Base-by-base conservation (phyloP, 2,329 filamentous ascomycete species). In the Cercospora zeina region DNA sequence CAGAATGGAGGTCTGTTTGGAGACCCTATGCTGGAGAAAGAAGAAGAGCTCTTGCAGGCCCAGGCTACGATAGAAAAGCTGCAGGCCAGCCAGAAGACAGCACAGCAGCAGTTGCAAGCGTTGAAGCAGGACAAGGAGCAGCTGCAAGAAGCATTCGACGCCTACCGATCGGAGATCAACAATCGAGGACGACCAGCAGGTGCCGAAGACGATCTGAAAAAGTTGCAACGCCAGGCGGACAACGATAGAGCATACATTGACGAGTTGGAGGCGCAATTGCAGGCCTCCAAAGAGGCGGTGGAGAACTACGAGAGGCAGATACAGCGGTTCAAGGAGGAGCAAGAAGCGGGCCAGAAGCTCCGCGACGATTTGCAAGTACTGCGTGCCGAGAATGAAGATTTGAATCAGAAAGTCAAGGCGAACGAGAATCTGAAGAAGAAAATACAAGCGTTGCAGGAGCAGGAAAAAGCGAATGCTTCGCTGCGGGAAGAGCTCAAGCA, bases 381-480 rank as follows among this genome's bases (percentile, higher is more conserved):
- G 50, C 74, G 75, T 57, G 77, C 78, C 0, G 80, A 82, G 69
- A 76, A 81, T 33, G 80, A 81, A 58, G 80, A 82, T 57, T 72
- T 82, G 21, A 74, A 71, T 33, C 79, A 81, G 62, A 81, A 79
- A 63, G 75, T 78, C 27, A 80, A 81, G 62, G 79, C 79, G 21
- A 82, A 81, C 61, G 80, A 82, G 67, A 82, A 82, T 61, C 75
- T 82, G 21, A 81, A 79, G 69, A 82, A 82, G 75, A 82, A 82
- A 72, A 82, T 82, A 31, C 79, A 81, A 63, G 73, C 78, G 3
- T 69, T 82, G 45, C 78, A 80, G 45, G 79, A 81, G 55, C 77
- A 81, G 62, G 78, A 79, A 19, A 79, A 78, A 61, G 73, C 72
- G 10, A 73, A 78, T 27, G 75, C 77, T 19, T 70, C 73, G 3